These are phyloP conservation scores for Carallia pectinifolia DNA, from an alignment of 345 rosid species.

Conservation along the genomic window DNA sequence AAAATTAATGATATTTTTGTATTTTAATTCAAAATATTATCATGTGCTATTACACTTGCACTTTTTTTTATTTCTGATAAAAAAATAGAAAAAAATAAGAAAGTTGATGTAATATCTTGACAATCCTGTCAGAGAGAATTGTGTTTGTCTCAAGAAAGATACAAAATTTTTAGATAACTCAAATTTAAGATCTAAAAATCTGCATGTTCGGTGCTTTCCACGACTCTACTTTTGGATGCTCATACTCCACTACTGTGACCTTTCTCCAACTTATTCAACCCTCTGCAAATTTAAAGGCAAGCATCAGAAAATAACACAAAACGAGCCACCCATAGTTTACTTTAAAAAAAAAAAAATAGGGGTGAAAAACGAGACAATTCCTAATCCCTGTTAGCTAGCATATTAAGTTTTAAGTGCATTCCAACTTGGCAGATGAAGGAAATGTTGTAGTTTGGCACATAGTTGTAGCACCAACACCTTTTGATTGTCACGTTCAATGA, in stretches of 20 bases:
- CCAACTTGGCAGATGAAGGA: no score
- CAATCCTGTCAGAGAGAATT: no score
- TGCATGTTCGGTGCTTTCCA: no score
- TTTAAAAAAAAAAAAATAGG: slow-evolving; percentile 1
- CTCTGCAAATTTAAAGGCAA: neutral
- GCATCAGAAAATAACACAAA: slow-evolving; percentile 15
- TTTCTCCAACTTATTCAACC: no score
- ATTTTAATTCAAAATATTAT: no score
- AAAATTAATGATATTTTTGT: no score
- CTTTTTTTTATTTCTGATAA: no score
- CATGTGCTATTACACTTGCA: neutral
- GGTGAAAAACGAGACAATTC: neutral
- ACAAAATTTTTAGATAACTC: no score
- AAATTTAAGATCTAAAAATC: no score
- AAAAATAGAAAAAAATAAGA: no score
- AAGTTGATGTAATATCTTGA: no score
- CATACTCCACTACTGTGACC: slow-evolving; percentile 1
- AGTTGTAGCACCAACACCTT: slow-evolving; percentile 49
- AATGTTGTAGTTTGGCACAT: slow-evolving; percentile 55
- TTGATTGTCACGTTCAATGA: slow-evolving; percentile 24
- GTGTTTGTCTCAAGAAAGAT: no score
- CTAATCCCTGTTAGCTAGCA: slow-evolving; percentile 20
- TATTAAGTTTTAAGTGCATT: slow-evolving; percentile 61
- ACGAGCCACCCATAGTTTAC: neutral
- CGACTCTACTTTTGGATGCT: slow-evolving; percentile 22